Percentiles rank a stretch among this genome's conserved stretches.
Conservation (phyloP, 208 protist species). For the Porcisia hertigi region DNA sequence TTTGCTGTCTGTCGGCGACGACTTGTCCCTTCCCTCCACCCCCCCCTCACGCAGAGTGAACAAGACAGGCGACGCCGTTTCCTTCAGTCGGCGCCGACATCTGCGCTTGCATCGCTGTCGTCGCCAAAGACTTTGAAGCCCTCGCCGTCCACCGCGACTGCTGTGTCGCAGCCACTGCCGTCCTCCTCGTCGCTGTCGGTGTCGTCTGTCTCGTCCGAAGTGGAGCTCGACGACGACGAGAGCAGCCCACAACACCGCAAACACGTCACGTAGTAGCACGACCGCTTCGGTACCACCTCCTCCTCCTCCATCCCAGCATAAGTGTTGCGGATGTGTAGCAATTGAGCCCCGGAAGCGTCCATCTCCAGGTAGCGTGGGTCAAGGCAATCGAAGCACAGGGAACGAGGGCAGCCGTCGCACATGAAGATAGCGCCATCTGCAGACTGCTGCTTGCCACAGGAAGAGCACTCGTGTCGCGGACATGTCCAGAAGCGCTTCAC, state of each 20-base stretch:
- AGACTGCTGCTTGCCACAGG: slow-evolving; percentile 60
- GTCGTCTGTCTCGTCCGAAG: slow-evolving; percentile 16
- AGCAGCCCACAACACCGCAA: slow-evolving; percentile 70
- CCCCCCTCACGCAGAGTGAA: not conserved
- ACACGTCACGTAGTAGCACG: slow-evolving; percentile 85
- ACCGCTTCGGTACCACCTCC: slow-evolving; percentile 52
- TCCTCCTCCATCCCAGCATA: slow-evolving; percentile 82
- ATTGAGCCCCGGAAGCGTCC: slow-evolving; percentile 43
- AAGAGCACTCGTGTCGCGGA: slow-evolving; percentile 63
- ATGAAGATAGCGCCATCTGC: slow-evolving; percentile 85
- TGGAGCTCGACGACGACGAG: slow-evolving; percentile 45
- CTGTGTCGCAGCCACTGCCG: not conserved
- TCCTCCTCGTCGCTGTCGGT: slow-evolving; percentile 24
- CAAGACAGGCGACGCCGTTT: not conserved
- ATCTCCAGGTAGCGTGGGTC: slow-evolving; percentile 79
- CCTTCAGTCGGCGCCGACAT: not conserved
- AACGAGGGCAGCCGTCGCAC: slow-evolving; percentile 72
- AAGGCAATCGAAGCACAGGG: slow-evolving; percentile 90
- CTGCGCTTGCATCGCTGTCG: not conserved
- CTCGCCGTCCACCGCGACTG: slow-evolving; percentile 5
- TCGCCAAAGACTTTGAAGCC: slow-evolving; percentile 6
- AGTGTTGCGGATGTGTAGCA: slow-evolving; percentile 63
- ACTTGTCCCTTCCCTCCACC: not conserved
- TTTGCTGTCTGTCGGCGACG: not conserved
- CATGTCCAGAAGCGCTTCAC: slow-evolving; percentile 69